Conservation (phyloP, 805 yeast genomes). For the Ogataea methanolica region DNA sequence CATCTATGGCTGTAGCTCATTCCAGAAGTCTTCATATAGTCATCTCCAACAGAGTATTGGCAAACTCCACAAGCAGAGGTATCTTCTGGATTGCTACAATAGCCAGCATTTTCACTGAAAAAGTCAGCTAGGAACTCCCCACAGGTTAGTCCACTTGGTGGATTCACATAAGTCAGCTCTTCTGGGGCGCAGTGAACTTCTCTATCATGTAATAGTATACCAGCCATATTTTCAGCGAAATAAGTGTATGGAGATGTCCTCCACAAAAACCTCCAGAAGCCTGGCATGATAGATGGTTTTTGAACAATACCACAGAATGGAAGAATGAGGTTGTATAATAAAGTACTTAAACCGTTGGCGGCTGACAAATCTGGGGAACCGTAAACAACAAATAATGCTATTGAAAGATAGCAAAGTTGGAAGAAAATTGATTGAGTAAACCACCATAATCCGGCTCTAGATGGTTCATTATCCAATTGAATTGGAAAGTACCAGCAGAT, state of each 20-base stretch:
- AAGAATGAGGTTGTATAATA: constrained; percentile 51
- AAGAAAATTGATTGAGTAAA: constrained; percentile 32
- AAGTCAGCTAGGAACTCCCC: constrained; percentile 39
- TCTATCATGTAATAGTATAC: constrained; percentile 43
- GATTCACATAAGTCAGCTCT: constrained; percentile 46
- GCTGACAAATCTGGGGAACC: constrained; percentile 59
- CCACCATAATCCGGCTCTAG: constrained; percentile 44
- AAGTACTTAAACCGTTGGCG: constrained; percentile 53
- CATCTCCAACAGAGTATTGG: constrained; percentile 38
- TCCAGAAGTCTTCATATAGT: constrained; percentile 37
- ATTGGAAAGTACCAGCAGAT: constrained; percentile 32
- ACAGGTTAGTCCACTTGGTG: constrained; percentile 62
- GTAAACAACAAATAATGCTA: constrained; percentile 51
- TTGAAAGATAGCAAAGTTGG: constrained; percentile 39
- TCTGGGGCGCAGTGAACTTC: constrained; percentile 40
- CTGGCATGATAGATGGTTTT: constrained; percentile 55
- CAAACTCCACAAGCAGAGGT: constrained; percentile 47
- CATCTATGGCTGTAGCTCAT: constrained; percentile 44
- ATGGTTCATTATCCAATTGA: constrained; percentile 26
- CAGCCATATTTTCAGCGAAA: constrained; percentile 48
- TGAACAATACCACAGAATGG: constrained; percentile 68
- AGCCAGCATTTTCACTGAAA: constrained; percentile 45
- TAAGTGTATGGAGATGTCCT: constrained; percentile 68
- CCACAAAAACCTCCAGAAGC: constrained; percentile 83
- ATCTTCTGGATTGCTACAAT: constrained; percentile 47